Evolutionary conservation across 495 filamentous ascomycete species (phyloP).

Genomic region (Letharia lupina): DNA sequence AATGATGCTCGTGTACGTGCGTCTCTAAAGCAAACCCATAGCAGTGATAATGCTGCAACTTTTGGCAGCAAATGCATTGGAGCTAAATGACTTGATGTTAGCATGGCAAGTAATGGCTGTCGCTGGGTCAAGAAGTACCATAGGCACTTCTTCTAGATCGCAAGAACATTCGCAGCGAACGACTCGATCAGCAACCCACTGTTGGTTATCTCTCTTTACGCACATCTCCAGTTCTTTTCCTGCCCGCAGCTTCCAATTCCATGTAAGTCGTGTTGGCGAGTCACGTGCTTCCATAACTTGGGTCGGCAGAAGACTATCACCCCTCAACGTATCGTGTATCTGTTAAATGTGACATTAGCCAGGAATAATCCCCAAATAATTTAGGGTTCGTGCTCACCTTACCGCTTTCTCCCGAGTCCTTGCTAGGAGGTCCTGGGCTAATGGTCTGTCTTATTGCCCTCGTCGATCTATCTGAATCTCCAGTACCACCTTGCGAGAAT

Average conservation of each 20-base stretch:
- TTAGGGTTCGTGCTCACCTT: background rate
- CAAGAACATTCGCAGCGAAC: slow-evolving; percentile 39
- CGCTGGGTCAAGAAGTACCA: slow-evolving; percentile 30
- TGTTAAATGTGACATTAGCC: background rate
- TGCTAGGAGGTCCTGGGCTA: background rate
- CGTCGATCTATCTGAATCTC: background rate
- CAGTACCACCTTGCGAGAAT: background rate
- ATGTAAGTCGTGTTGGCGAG: slow-evolving; percentile 3
- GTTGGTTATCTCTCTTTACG: slow-evolving; percentile 13
- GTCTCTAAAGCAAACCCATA: slow-evolving; percentile 36
- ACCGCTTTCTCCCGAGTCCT: background rate
- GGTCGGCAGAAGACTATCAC: slow-evolving; percentile 1
- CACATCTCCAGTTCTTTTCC: slow-evolving; percentile 12
- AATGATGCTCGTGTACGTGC: slow-evolving; percentile 36
- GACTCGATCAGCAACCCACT: slow-evolving; percentile 7
- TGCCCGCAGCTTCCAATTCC: slow-evolving; percentile 21
- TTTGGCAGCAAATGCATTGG: slow-evolving; percentile 39
- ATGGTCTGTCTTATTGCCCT: background rate
- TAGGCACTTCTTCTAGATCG: slow-evolving; percentile 33
- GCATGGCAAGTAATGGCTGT: slow-evolving; percentile 4
- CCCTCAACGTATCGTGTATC: background rate
- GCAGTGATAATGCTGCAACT: slow-evolving; percentile 42
- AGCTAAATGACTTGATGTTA: slow-evolving; percentile 29
- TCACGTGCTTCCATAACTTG: background rate
- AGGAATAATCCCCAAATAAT: background rate